Evolutionary conservation across 768 basidiomycete genomes (phyloP), one percentile per base, ranked within the genome.

Genomic region (Chalciporus sphaerocephalus): DNA sequence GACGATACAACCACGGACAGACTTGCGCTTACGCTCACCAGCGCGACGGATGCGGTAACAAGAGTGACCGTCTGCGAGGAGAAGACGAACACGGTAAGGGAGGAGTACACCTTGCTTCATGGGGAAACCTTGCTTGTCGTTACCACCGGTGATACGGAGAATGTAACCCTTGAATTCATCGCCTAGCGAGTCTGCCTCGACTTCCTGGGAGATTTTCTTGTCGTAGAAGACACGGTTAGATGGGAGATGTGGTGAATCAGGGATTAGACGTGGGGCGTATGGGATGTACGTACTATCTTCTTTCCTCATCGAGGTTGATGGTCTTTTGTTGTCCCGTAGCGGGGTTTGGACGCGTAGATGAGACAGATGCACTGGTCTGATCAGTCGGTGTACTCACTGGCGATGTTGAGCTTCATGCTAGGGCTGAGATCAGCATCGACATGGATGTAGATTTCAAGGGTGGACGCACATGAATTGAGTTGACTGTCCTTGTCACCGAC

Each of bases 81-180:
- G 89, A 55, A 99, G 87, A 51, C 81, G 77, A 59, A 94, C 91
- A 80, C 95, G 93, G 75, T 91, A 67, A 48, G 91, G 91, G 61
- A 95, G 80, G 51, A 98, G 87, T 56, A 97, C 89, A 74, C 95
- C 94, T 75, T 99, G 95, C 74, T 98, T 98, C 92, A 97, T 96
- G 38, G 93, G 92, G 80, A 96, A 95, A 64, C 93, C 92, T 69
- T 94, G 91, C 75, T 92, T 92, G 83, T 97, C 93, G 78, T 97
- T 97, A 53, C 95, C 92, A 60, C 94, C 94, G 23, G 91, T 94
- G 75, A 99, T 89, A 61, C 92, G 86, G 79, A 96, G 82, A 68
- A 97, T 73, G 75, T 96, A 97, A 47, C 95, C 95, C 69, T 89
- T 91, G 80, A 83, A 98, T 76, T 98, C 95, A 66, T 95, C 88